A percentile compares a stretch with the other conserved stretches of the same genome.
Evolutionary conservation across 2,329 filamentous ascomycete genomes (phyloP).

Genomic region (Aspergillus sp.): DNA sequence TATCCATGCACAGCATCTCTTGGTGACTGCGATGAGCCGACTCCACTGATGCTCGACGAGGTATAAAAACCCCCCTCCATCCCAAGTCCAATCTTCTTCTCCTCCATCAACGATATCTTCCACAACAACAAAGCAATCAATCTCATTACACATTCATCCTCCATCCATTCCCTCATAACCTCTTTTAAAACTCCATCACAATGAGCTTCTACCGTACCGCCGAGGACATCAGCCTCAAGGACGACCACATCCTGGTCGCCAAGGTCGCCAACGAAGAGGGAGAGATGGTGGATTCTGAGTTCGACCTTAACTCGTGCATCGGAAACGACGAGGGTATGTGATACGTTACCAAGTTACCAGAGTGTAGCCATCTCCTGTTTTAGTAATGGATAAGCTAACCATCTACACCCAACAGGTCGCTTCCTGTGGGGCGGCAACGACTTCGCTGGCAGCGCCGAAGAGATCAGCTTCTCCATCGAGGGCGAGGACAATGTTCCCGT

Average conservation of each 20-base stretch:
- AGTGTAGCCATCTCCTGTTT: no score
- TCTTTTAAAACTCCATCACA: constrained; percentile 1
- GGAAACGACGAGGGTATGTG: constrained; percentile 19
- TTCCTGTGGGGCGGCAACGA: constrained; percentile 18
- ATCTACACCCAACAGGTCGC: constrained; percentile 3
- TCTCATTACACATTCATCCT: not conserved
- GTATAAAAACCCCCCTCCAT: constrained; percentile 8
- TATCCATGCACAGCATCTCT: not conserved
- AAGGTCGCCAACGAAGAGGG: not conserved
- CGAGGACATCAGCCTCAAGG: constrained; percentile 14
- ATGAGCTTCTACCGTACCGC: constrained; percentile 23
- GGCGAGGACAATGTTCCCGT: constrained; percentile 19
- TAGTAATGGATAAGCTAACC: not conserved
- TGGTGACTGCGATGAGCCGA: not conserved
- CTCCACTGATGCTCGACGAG: not conserved
- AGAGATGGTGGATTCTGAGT: not conserved
- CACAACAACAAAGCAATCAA: not conserved
- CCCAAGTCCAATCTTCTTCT: not conserved
- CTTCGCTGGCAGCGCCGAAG: constrained; percentile 15
- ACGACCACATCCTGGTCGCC: constrained; percentile 12
- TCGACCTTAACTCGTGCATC: constrained; percentile 16
- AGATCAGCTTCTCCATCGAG: constrained; percentile 17
- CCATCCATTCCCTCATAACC: not conserved
- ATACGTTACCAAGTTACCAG: not conserved
- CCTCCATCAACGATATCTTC: not conserved